phyloP scores from a whole-genome alignment of 805 yeast genomes.

The Martiniozyma abietophila region DNA sequence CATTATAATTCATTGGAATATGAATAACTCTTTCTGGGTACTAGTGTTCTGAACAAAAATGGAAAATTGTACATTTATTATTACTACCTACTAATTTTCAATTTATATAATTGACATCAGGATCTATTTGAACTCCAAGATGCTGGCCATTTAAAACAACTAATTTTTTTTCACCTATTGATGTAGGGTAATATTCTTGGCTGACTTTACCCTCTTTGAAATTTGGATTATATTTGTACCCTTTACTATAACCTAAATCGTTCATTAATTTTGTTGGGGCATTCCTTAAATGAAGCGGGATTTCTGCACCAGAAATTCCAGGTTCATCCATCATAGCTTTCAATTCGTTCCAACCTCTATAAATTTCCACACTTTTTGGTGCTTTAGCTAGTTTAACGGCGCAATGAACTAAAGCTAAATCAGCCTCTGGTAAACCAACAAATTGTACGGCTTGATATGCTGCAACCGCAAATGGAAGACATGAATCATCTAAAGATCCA shows the following conservation, averaged over 20 bases:
- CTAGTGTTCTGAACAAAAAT: no score
- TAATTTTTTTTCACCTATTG: conserved; percentile 34
- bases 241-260: conserved; percentile 75
- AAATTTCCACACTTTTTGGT: conserved; percentile 76
- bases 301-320: conserved; percentile 48
- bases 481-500: conserved; percentile 74
- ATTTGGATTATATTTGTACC: conserved; percentile 84
- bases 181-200: conserved; percentile 71
- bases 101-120: no score
- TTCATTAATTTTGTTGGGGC: conserved; percentile 92
- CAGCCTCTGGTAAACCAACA: conserved; percentile 93
- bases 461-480: conserved; percentile 80
- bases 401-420: conserved; percentile 81
- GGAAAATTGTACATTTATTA: no score
- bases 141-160: conserved; percentile 48
- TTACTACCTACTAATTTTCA: no score
- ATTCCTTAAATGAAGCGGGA: conserved; percentile 79
- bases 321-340: conserved; percentile 53
- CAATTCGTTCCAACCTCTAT: conserved; percentile 68
- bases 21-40: no score
- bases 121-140: conserved; percentile 40
- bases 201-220: conserved; percentile 60
- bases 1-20: no score
- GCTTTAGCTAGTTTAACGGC: conserved; percentile 85
- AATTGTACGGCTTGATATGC: conserved; percentile 81